Evolutionary conservation across 768 basidiomycete species (phyloP), one percentile per base, ranked within the genome.

Genomic region (Hygrocybe coccinea): DNA sequence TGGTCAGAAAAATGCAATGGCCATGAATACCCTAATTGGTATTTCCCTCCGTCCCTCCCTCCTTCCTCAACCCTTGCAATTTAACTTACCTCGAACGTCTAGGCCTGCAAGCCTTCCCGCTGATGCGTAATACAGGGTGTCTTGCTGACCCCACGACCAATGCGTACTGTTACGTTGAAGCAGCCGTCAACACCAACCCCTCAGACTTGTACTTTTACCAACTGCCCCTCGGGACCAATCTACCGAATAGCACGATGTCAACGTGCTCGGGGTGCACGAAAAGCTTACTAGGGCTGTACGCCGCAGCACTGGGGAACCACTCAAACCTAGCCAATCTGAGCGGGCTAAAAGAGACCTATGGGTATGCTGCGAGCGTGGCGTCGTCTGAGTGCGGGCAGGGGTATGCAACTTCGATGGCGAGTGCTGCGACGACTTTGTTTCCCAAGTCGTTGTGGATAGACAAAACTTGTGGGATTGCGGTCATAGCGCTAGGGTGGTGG

Each of bases 201-300:
- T 78, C 83, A 19, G 87, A 89, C 65, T 67, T 83, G n/a, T 89
- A 84, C 73, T 81, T 83, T 67, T 93, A 89, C 72, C 68, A 74
- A 35, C 76, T 92, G 10, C 84, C 85, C 2, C 76, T 85, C 10
- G 88, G 85, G 11, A 69, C 74, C 21, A 54, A 62, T 10, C 70
- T 89, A 1, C 83, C 85, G 5, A 73, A 76, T 55, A 69, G 69
- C 19, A 74, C 79, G 14, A 68, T 62, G 15, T 79, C 78, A 15
- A 75, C 80, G 14, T 92, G 90, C 66, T 85, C 82, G 2, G 56
- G 75, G 4, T 92, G 90, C 67, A 81, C 81, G 19, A 78, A 81
- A 66, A 75, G 67, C 58, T 57, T 89, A 9, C 78, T 92, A 79
- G 67, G 64, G 15, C 60, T 75, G 35, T 91, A 85, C 64, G 74